These are phyloP conservation scores for Neocatenulostroma microsporum DNA, from an alignment of 2,329 filamentous ascomycete species.

Conservation along the genomic window DNA sequence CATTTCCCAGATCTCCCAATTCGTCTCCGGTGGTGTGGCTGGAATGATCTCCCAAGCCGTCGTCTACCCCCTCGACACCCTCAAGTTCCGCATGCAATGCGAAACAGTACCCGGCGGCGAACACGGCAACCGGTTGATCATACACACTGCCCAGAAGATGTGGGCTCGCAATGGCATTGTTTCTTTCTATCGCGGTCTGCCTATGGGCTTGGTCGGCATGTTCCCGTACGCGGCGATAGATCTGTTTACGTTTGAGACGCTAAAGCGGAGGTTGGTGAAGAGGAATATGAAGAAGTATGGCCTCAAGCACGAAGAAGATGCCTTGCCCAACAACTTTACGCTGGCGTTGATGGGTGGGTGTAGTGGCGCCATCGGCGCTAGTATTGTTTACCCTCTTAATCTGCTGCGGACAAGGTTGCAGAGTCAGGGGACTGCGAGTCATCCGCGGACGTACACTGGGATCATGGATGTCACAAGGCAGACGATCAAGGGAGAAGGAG, in stretches of 20 bases:
- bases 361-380: constrained; percentile 84
- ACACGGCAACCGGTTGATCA: constrained; percentile 73
- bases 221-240: constrained; percentile 98
- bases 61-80: constrained; percentile 86
- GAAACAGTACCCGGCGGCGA: constrained; percentile 82
- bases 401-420: constrained; percentile 78
- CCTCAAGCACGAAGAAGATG: constrained; percentile 75
- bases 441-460: constrained; percentile 81
- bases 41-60: constrained; percentile 93
- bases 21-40: constrained; percentile 80
- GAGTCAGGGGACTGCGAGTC: constrained; percentile 87
- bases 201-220: constrained; percentile 90
- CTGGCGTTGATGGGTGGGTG: constrained; percentile 86
- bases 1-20: constrained; percentile 79
- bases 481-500: constrained; percentile 75
- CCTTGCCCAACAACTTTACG: constrained; percentile 66
- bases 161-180: constrained; percentile 65
- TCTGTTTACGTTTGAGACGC: constrained; percentile 86
- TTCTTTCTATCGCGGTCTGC: constrained; percentile 82
- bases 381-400: constrained; percentile 92
- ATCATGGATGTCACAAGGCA: constrained; percentile 81
- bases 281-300: constrained; percentile 62
- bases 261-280: constrained; percentile 66
- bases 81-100: constrained; percentile 85
- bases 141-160: constrained; percentile 80